phyloP scores from a whole-genome alignment of 1,284 basidiomycete genomes.

The Austropuccinia psidii region DNA sequence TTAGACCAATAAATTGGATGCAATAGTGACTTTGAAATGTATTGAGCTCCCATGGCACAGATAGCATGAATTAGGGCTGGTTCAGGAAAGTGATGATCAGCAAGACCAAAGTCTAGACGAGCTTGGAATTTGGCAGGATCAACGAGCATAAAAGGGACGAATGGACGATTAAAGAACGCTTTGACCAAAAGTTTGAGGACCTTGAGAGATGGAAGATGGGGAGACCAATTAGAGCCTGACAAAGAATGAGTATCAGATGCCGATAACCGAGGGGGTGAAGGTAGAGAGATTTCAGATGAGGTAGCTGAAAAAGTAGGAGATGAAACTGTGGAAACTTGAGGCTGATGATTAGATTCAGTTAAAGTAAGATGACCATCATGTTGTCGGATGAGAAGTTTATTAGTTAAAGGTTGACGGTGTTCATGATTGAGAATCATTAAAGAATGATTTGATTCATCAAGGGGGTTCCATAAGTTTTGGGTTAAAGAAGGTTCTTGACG shows the following conservation, averaged over 20 bases:
- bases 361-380: neutral
- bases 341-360: neutral
- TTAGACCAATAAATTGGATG: slow-evolving; percentile 7
- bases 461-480: neutral
- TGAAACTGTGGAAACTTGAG: neutral
- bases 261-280: neutral
- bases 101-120: neutral
- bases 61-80: slow-evolving; percentile 31
- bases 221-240: slow-evolving; percentile 13
- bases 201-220: slow-evolving; percentile 17
- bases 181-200: slow-evolving; percentile 10
- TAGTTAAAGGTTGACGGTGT: neutral
- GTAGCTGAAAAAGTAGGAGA: neutral
- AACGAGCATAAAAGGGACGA: slow-evolving; percentile 25
- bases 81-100: slow-evolving; percentile 14
- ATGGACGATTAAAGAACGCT: slow-evolving; percentile 21
- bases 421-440: neutral
- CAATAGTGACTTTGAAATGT: neutral
- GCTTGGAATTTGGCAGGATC: slow-evolving; percentile 5
- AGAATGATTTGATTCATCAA: neutral
- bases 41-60: slow-evolving; percentile 25
- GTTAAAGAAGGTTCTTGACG: neutral
- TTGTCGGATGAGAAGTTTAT: neutral
- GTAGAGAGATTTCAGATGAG: slow-evolving; percentile 12
- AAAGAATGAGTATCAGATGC: neutral